Conservation (phyloP, 495 filamentous ascomycete genomes). For the Extremus antarcticus region DNA sequence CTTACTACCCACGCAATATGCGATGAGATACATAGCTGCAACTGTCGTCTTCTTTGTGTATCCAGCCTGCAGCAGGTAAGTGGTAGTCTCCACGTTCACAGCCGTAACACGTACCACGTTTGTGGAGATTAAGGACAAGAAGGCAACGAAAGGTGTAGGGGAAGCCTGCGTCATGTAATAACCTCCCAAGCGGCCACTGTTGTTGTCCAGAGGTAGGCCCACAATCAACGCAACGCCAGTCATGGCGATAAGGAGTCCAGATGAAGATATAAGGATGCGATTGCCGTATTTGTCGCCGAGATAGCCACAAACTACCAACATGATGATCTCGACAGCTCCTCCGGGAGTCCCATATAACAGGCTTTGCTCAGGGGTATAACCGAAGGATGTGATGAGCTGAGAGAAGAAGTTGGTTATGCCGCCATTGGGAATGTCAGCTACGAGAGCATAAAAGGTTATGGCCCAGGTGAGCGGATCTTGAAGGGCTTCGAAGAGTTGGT, state of each 20-base stretch:
- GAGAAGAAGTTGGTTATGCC: conserved; percentile 65
- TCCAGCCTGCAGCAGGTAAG: neutral
- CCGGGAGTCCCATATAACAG: conserved; percentile 57
- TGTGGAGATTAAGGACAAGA: conserved; percentile 47
- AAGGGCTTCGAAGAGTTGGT: conserved; percentile 31
- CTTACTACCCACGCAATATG: conserved; percentile 17
- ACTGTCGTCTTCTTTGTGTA: conserved; percentile 69
- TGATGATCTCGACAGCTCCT: conserved; percentile 55
- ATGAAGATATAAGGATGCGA: conserved; percentile 39
- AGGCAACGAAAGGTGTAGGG: conserved; percentile 48
- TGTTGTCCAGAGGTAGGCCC: conserved; percentile 48
- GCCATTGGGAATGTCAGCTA: conserved; percentile 47
- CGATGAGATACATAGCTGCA: conserved; percentile 57
- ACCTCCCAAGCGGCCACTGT: conserved; percentile 47
- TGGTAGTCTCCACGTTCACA: neutral
- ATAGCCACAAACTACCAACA: conserved; percentile 47
- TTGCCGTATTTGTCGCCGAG: conserved; percentile 48
- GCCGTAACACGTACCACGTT: conserved; percentile 36
- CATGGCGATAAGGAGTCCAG: conserved; percentile 34
- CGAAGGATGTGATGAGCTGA: conserved; percentile 51
- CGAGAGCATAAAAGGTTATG: conserved; percentile 51
- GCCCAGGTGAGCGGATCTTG: conserved; percentile 40
- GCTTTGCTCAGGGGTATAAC: conserved; percentile 47
- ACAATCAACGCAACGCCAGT: conserved; percentile 57
- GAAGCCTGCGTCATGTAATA: conserved; percentile 54